A percentile compares a stretch with the other conserved stretches of the same genome.
Conservation (phyloP, 2,329 filamentous ascomycete genomes). For the Aotearoamyces nothofagi region DNA sequence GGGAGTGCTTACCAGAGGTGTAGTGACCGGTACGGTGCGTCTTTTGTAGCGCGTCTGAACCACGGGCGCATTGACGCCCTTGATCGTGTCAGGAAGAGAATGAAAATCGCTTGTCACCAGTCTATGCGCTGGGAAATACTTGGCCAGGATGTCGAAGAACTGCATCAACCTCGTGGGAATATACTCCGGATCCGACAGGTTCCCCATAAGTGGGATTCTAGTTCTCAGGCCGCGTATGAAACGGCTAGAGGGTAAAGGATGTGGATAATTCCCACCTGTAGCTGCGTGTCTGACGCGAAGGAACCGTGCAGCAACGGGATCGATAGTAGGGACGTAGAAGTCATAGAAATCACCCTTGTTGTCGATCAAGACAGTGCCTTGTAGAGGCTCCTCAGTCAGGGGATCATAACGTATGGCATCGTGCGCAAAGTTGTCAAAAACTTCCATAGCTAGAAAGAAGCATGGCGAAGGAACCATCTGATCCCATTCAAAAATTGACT, state of each 20-base stretch:
- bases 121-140: constrained; percentile 79
- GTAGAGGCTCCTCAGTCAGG: constrained; percentile 64
- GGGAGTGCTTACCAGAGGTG: constrained; percentile 57
- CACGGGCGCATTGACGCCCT: constrained; percentile 80
- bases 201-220: constrained; percentile 54
- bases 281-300: constrained; percentile 73
- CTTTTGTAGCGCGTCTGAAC: constrained; percentile 89
- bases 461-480: constrained; percentile 80
- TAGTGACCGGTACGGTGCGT: constrained; percentile 76
- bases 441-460: constrained; percentile 95
- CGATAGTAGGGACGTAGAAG: constrained; percentile 70
- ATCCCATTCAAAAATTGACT: constrained; percentile 89
- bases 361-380: constrained; percentile 81
- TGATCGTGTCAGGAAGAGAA: constrained; percentile 65
- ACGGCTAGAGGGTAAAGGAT: constrained; percentile 38
- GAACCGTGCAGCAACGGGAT: constrained; percentile 71
- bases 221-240: constrained; percentile 45
- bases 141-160: constrained; percentile 84
- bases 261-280: constrained; percentile 43
- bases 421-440: constrained; percentile 97
- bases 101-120: constrained; percentile 87
- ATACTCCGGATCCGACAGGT: constrained; percentile 76
- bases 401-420: constrained; percentile 86
- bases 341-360: constrained; percentile 81
- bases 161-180: constrained; percentile 90